Evolutionary conservation across 2,329 filamentous ascomycete species (phyloP), one percentile per base, ranked within the genome.

Genomic region (Orbilia ellipsospora): DNA sequence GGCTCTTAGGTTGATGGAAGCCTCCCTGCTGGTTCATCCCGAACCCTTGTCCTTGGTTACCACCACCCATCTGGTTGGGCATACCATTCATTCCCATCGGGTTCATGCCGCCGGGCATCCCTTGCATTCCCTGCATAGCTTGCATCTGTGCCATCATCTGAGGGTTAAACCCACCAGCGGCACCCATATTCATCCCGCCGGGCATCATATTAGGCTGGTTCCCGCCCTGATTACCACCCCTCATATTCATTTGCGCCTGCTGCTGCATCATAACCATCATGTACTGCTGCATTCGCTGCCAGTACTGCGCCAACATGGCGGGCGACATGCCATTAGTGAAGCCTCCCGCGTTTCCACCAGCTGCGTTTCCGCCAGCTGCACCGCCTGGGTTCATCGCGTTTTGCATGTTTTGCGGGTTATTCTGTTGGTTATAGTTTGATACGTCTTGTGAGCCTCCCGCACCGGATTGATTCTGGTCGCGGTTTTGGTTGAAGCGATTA

Each of bases 281-380:
- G 83, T 96, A 97, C 82, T 97, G 92, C 83, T 99, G 95, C 94
- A 99, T 98, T 56, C 94, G 89, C 82, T 97, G 93, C 89, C 95
- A 96, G 84, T 98, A 97, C 82, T 97, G 94, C 1, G 95, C 95
- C 93, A 98, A 97, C 85, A 96, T 90, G 80, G 97, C 93, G 0
- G 94, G 94, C 18, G 92, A 96, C 92, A 98, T 96, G 77, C 91
- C 90, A 61, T 86, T 82, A 80, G 78, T 79, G 28, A 84, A 48
- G 3, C 44, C 44, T 6, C 8, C 44, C 8, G 44, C 20, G n/a
- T 18, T 82, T 68, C 81, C 82, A 77, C 82, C 67, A 15, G 73
- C 77, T 40, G 78, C 80, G 75, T 82, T 81, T 64, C 45, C 64
- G 15, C 54, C 61, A 10, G 63, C 63, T 4, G 31, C 31, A 10